Evolutionary conservation across 78 protist genomes (phyloP), one percentile per base, ranked within the genome.

Genomic region (Anaeramoeba flamelloides): DNA sequence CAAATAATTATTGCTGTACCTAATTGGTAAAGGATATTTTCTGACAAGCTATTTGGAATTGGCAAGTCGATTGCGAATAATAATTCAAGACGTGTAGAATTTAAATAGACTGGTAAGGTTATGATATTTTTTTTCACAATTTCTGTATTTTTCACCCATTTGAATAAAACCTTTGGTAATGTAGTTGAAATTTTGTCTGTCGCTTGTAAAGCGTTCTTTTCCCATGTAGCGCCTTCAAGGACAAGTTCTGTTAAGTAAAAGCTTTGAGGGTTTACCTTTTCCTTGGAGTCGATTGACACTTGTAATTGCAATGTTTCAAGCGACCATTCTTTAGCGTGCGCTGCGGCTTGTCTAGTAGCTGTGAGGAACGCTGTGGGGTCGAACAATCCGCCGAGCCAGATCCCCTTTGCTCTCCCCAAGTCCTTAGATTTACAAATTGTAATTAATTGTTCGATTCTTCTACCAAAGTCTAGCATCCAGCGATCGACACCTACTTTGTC

Each of bases 361-460:
- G 98, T 93, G 65, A 94, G 78, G 85, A 78, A 90, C 30, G 98
- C 96, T 78, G 89, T 94, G 74, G 98, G 98, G 38, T 40, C 36
- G 77, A 90, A 82, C 17, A 94, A 83, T 53, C 91, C 92, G 36
- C 95, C 97, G 33, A 94, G 84, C 91, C 92, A 87, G 26, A 94
- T 75, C 0, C 8, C 26, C 26, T 2, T n/a, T 1, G 76, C 77
- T n/a, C n/a, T n/a, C n/a, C n/a, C n/a, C n/a, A n/a, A n/a, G n/a
- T n/a, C n/a, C n/a, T n/a, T n/a, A n/a, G n/a, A n/a, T n/a, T n/a
- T n/a, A n/a, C n/a, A n/a, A n/a, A n/a, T n/a, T n/a, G n/a, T n/a
- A n/a, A n/a, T n/a, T n/a, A n/a, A n/a, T n/a, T n/a, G n/a, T n/a
- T n/a, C n/a, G n/a, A n/a, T n/a, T n/a, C n/a, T n/a, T n/a, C n/a